Evolutionary conservation across 108 stramenopile species (phyloP), one percentile per base, ranked within the genome.

Genomic region (Epipyxis sp.): DNA sequence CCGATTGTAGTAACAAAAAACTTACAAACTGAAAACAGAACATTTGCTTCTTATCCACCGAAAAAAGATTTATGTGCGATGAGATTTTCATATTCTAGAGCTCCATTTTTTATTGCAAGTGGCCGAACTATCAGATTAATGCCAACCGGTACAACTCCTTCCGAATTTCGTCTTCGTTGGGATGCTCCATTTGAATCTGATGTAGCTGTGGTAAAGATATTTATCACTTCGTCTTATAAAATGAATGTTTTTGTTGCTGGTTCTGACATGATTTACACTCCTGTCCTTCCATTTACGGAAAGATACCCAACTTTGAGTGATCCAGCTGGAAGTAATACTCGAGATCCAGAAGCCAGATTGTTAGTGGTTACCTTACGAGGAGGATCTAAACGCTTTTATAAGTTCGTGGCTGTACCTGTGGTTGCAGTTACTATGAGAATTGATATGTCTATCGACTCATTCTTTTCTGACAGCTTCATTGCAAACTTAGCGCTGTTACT

Each of bases 401-500:
- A 0, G 6, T 6, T 79, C 2, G 20, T 1, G 3, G 2, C 40
- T 2, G 40, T 6, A 0, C 1, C 79, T 41, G 6, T 1, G 1
- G 71, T 59, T 13, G 62, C 61, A 40, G 44, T 79, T 41, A 43
- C 59, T 43, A 69, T 79, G 35, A 39, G 35, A 3, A 61, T 79
- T 16, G 71, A 40, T 29, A 32, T 74, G 54, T n/a, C 25, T 3
- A 40, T 44, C 42, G 50, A 35, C 1, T 45, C 61, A 1, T 79
- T 79, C 27, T 1, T 32, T 2, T 61, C 29, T 34, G 25, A 62
- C 71, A 68, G 16, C 40, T 68, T 68, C 45, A 40, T 79, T 25
- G 32, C 2, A 3, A 79, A 79, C 79, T 3, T 79, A 43, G 79
- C 79, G 37, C 30, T 59, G 1, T 69, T 79, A 10, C 39, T 79